A percentile compares a stretch with the other conserved stretches of the same genome.
These are phyloP conservation scores for Aspergillus brunneoviolaceus DNA, from an alignment of 2,329 filamentous ascomycete species.

Conservation along the genomic window DNA sequence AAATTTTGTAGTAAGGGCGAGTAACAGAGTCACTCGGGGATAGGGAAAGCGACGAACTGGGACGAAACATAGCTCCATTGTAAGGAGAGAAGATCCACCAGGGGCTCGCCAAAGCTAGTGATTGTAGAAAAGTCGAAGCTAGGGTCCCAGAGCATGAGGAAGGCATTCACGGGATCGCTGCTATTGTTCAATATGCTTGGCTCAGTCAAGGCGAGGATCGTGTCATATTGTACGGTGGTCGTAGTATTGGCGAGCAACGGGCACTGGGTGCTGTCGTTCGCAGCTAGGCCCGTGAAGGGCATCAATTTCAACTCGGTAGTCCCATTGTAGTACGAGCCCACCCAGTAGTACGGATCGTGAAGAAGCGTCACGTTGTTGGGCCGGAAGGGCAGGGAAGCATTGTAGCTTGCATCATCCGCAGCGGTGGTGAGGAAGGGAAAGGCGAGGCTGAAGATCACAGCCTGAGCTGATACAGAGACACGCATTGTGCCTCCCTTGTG, in stretches of 20 bases:
- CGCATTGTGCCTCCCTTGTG: neutral
- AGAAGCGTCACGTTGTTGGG: slow-evolving; percentile 12
- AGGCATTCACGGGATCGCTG: neutral
- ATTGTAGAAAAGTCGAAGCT: neutral
- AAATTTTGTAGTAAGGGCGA: too few relatives aligned
- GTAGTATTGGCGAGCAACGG: neutral
- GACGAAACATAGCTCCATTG: neutral
- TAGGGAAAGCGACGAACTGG: neutral
- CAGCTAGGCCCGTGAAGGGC: neutral
- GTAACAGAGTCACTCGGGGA: neutral
- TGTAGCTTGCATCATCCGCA: slow-evolving; percentile 3
- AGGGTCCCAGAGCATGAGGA: neutral
- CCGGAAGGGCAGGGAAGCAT: slow-evolving; percentile 6
- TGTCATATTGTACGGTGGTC: neutral
- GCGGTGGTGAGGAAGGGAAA: neutral
- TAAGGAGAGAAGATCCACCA: neutral
- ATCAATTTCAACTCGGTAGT: neutral
- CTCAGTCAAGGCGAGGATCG: neutral
- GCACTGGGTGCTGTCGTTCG: neutral
- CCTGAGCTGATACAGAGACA: neutral
- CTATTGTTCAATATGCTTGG: neutral
- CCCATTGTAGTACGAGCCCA: slow-evolving; percentile 14
- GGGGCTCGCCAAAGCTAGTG: neutral
- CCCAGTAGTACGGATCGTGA: slow-evolving; percentile 11
- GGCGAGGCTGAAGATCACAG: neutral